phyloP scores from a whole-genome alignment of 108 stramenopile species.

The Bacterosira constricta region DNA sequence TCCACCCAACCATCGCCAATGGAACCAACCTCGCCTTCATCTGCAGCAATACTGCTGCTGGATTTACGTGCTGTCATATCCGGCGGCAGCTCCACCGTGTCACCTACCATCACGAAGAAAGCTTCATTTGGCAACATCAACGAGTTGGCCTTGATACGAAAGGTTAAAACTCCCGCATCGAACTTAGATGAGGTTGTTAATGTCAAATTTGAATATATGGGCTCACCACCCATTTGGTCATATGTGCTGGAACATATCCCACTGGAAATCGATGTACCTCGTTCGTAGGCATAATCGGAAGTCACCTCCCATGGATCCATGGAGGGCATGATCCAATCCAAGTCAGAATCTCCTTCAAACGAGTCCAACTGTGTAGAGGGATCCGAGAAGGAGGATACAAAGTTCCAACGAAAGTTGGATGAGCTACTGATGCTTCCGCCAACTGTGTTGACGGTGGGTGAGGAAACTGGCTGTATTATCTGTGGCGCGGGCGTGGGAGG shows the following conservation, averaged over 20 bases:
- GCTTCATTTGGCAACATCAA: conserved; percentile 33
- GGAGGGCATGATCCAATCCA: background rate
- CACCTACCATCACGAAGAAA: conserved; percentile 35
- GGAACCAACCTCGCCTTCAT: background rate
- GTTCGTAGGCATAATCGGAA: conserved; percentile 3
- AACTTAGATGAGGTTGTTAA: conserved; percentile 12
- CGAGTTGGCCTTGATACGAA: conserved; percentile 19
- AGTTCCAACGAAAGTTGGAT: background rate
- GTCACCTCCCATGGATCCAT: conserved; percentile 6
- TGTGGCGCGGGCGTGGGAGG: background rate
- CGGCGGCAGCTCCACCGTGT: conserved; percentile 3
- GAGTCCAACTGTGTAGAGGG: conserved; percentile 11
- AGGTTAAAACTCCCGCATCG: conserved; percentile 30
- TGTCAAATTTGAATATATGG: conserved; percentile 30
- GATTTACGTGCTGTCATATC: no score
- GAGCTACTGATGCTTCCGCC: background rate
- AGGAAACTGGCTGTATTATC: no score
- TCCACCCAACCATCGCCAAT: conserved; percentile 19
- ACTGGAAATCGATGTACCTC: conserved; percentile 7
- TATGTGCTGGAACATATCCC: conserved; percentile 2
- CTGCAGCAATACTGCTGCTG: no score
- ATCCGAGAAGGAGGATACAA: conserved; percentile 9
- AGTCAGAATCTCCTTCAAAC: conserved; percentile 10
- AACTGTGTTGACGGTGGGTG: background rate
- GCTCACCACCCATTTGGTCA: background rate